Evolutionary conservation across 805 yeast genomes (phyloP).

Genomic region (Barnettozyma populi): DNA sequence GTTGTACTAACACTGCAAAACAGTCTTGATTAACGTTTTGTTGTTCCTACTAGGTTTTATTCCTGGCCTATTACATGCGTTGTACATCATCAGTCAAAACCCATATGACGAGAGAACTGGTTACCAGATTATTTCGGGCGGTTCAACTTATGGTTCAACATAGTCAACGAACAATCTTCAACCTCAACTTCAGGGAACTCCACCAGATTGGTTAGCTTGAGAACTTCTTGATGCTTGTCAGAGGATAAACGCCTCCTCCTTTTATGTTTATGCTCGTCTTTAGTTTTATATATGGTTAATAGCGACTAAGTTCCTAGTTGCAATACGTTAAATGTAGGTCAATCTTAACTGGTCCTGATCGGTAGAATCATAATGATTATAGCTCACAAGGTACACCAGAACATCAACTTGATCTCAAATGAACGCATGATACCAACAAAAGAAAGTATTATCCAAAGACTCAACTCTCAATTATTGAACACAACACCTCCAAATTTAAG

Average conservation of each 20-base stretch:
- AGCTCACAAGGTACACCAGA: neutral
- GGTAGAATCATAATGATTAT: neutral
- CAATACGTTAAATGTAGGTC: neutral
- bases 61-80: slow-evolving; percentile 67
- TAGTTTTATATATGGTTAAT: too few relatives aligned
- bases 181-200: neutral
- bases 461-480: neutral
- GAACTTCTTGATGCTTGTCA: neutral
- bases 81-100: slow-evolving; percentile 56
- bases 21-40: slow-evolving; percentile 51
- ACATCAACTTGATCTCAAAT: neutral
- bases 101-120: slow-evolving; percentile 35
- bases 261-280: too few relatives aligned
- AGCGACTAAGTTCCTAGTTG: too few relatives aligned
- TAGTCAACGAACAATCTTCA: neutral
- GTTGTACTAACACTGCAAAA: neutral
- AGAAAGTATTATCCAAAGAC: neutral
- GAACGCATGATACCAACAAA: neutral
- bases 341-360: slow-evolving; percentile 1
- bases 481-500: neutral
- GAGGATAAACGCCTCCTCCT: neutral
- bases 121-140: slow-evolving; percentile 9
- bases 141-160: slow-evolving; percentile 22
- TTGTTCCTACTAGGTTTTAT: slow-evolving; percentile 58
- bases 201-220: neutral